Percentiles rank a stretch among this genome's conserved stretches.
Evolutionary conservation across 805 yeast genomes (phyloP).

Genomic region (Ogataea degrootiae): DNA sequence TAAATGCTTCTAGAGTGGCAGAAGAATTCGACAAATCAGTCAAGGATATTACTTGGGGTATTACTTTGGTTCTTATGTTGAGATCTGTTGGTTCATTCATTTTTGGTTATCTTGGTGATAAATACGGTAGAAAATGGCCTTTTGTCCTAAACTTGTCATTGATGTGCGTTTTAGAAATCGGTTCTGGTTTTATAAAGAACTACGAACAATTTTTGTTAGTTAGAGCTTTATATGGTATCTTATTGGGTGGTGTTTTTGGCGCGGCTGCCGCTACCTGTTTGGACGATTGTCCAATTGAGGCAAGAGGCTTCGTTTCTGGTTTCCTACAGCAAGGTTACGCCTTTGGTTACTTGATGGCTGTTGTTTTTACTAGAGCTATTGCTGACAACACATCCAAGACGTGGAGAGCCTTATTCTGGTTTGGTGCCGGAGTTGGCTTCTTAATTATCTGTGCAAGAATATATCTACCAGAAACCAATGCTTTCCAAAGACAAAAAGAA

Average conservation of each 20-base stretch:
- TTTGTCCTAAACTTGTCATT: conserved; percentile 40
- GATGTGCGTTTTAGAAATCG: conserved; percentile 52
- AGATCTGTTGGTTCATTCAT: conserved; percentile 61
- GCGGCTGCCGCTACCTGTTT: conserved; percentile 49
- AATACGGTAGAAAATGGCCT: conserved; percentile 60
- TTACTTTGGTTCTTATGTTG: conserved; percentile 63
- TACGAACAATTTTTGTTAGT: conserved; percentile 57
- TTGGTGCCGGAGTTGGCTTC: conserved; percentile 55
- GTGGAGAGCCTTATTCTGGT: conserved; percentile 69
- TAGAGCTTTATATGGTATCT: conserved; percentile 56
- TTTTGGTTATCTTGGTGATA: conserved; percentile 59
- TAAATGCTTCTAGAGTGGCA: conserved; percentile 47
- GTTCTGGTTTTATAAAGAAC: conserved; percentile 56
- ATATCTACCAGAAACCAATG: conserved; percentile 47
- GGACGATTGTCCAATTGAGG: conserved; percentile 48
- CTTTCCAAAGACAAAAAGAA: conserved; percentile 40
- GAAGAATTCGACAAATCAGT: conserved; percentile 38
- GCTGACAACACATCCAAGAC: conserved; percentile 45
- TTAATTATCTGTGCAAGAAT: conserved; percentile 39
- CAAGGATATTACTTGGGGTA: conserved; percentile 59
- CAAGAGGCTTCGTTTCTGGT: conserved; percentile 59
- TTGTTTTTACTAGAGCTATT: conserved; percentile 60
- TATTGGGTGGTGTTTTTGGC: conserved; percentile 55
- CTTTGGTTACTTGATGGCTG: conserved; percentile 62
- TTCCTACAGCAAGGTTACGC: conserved; percentile 80